Conservation (phyloP, 495 filamentous ascomycete genomes). For the Neurospora sp. region DNA sequence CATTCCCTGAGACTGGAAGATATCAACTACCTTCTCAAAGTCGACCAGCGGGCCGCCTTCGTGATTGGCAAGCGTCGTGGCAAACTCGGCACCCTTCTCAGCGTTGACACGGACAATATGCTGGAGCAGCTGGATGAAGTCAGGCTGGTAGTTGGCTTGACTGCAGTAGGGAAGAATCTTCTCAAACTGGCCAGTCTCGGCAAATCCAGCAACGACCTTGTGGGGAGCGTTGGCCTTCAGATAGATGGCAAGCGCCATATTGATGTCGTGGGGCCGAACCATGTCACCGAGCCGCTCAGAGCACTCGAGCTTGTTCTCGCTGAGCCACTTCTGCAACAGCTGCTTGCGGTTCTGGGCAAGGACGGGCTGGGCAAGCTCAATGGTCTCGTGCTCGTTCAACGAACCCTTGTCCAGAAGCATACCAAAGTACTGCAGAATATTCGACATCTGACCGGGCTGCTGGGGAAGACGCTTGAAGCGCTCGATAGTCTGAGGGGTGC, state of each 20-base stretch:
- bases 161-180: constrained; percentile 87
- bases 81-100: constrained; percentile 92
- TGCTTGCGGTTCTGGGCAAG: constrained; percentile 90
- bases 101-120: constrained; percentile 88
- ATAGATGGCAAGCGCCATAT: constrained; percentile 78
- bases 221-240: constrained; percentile 75
- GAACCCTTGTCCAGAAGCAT: constrained; percentile 91
- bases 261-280: constrained; percentile 78
- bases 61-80: constrained; percentile 74
- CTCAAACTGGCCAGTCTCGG: constrained; percentile 93
- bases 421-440: constrained; percentile 95
- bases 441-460: constrained; percentile 69
- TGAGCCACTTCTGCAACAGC: constrained; percentile 93
- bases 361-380: constrained; percentile 89
- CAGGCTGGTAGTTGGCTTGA: constrained; percentile 74
- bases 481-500: constrained; percentile 88
- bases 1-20: constrained; percentile 97
- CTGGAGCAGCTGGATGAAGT: constrained; percentile 82
- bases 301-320: constrained; percentile 87
- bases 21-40: constrained; percentile 88
- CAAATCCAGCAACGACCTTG: constrained; percentile 90
- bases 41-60: constrained; percentile 80
- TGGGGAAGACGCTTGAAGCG: constrained; percentile 79
- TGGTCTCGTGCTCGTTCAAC: constrained; percentile 84
- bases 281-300: constrained; percentile 95